Conservation (phyloP, 108 stramenopile species). For the Nitzschia palea region DNA sequence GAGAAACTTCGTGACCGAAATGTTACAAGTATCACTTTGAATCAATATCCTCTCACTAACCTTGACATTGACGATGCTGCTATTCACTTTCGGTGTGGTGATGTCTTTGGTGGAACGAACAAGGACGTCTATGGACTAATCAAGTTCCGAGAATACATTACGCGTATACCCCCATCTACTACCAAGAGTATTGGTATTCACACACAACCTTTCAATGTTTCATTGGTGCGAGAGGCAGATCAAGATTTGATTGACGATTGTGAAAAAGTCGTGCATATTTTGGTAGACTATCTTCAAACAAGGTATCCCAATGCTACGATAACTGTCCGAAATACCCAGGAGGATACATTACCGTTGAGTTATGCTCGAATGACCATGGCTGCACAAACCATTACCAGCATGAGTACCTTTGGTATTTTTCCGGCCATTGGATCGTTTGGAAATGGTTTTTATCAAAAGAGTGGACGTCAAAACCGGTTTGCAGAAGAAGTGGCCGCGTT, state of each 20-base stretch:
- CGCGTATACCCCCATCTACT: conserved; percentile 14
- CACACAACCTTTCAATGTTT: conserved; percentile 33
- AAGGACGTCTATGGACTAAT: conserved; percentile 33
- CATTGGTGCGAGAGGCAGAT: conserved; percentile 7
- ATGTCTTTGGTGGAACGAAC: conserved; percentile 18
- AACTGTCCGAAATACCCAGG: conserved; percentile 25
- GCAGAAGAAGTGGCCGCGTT: background rate
- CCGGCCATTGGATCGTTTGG: conserved; percentile 36
- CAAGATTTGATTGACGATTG: background rate
- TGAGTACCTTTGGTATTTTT: conserved; percentile 31
- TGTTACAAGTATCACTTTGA: background rate
- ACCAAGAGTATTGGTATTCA: conserved; percentile 37
- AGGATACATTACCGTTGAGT: conserved; percentile 28
- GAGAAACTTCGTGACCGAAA: background rate
- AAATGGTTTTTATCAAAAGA: conserved; percentile 28
- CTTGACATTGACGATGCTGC: conserved; percentile 37
- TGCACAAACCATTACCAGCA: conserved; percentile 15
- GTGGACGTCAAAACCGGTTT: conserved; percentile 5
- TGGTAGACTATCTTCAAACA: conserved; percentile 29
- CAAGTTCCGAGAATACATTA: conserved; percentile 24
- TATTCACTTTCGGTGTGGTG: conserved; percentile 46
- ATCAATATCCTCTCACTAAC: conserved; percentile 1
- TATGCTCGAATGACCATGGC: conserved; percentile 40
- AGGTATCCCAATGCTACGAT: conserved; percentile 22
- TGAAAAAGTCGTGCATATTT: conserved; percentile 10